Percentiles rank a stretch among this genome's conserved stretches.
phyloP scores from a whole-genome alignment of 1,284 basidiomycete genomes.

The Microbotryum lychnidis-dioicae region DNA sequence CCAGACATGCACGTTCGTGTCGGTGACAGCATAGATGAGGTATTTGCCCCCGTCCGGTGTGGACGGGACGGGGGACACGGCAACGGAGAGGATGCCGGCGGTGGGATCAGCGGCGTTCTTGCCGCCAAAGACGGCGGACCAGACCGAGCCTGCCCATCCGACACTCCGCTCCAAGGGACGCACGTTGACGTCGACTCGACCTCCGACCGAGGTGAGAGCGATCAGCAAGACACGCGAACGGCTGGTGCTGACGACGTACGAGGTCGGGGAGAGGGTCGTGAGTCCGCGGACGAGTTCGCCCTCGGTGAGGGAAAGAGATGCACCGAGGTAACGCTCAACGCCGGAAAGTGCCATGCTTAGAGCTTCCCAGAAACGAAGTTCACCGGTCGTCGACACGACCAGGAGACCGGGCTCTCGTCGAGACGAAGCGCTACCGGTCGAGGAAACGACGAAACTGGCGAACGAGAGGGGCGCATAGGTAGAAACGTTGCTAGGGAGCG shows the following conservation, averaged over 20 bases:
- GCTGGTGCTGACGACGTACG: conserved; percentile 39
- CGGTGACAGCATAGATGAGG: conserved; percentile 27
- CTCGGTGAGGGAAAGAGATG: conserved; percentile 34
- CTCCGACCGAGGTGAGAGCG: conserved; percentile 36
- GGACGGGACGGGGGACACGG: conserved; percentile 3
- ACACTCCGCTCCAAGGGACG: conserved; percentile 37
- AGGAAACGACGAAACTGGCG: conserved; percentile 32
- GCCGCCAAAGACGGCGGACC: conserved; percentile 25
- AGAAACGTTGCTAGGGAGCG: conserved; percentile 39
- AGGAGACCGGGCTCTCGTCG: conserved; percentile 43
- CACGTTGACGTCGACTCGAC: conserved; percentile 34
- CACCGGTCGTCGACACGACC: conserved; percentile 39
- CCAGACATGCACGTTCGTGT: conserved; percentile 31
- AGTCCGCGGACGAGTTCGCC: conserved; percentile 40
- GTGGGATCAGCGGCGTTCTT: conserved; percentile 24
- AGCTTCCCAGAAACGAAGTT: conserved; percentile 43
- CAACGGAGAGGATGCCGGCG: conserved; percentile 29
- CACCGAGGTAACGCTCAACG: conserved; percentile 28
- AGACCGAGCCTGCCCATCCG: conserved; percentile 32
- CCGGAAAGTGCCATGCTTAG: conserved; percentile 41
- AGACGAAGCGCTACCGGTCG: conserved; percentile 36
- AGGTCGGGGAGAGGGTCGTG: conserved; percentile 28
- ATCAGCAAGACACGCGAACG: conserved; percentile 39
- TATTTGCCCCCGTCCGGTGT: conserved; percentile 6
- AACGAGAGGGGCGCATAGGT: conserved; percentile 32